These are phyloP conservation scores for Epichloe uncinata DNA, from an alignment of 2,329 filamentous ascomycete genomes.

Conservation along the genomic window DNA sequence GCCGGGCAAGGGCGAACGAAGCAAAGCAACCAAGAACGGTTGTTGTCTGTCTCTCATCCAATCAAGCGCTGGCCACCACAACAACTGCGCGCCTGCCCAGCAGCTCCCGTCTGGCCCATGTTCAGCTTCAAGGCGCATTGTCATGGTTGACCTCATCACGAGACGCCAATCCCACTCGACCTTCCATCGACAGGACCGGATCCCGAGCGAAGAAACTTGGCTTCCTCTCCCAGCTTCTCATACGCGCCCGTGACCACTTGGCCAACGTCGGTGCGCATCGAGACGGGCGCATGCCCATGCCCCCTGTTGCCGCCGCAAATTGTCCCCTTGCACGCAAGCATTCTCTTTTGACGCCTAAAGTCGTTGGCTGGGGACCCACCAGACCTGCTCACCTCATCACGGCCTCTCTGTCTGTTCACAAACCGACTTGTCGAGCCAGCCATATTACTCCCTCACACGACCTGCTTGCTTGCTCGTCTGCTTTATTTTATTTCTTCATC, in stretches of 20 bases:
- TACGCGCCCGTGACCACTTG: neutral
- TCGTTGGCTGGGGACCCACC: conserved; percentile 3
- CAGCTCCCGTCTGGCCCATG: neutral
- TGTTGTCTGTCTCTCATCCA: conserved; percentile 6
- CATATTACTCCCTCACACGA: neutral
- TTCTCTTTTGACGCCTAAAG: conserved; percentile 1
- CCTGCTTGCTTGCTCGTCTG: conserved; percentile 1
- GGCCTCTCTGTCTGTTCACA: neutral
- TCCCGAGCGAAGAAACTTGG: neutral
- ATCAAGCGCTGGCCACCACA: conserved; percentile 9
- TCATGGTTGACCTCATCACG: neutral
- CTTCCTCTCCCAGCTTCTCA: neutral
- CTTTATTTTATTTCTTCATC: conserved; percentile 5
- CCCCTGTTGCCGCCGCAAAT: no score
- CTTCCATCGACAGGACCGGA: no score
- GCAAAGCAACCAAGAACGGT: neutral
- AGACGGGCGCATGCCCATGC: neutral
- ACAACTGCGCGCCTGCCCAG: conserved; percentile 6
- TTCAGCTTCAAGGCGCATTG: neutral
- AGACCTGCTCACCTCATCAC: neutral
- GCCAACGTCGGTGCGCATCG: neutral
- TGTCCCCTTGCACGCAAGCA: no score
- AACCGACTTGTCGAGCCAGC: neutral
- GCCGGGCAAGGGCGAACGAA: conserved; percentile 6
- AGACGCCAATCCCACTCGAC: no score